These are phyloP conservation scores for Pyracantha coccinea DNA, from an alignment of 331 rosid species.

Conservation along the genomic window DNA sequence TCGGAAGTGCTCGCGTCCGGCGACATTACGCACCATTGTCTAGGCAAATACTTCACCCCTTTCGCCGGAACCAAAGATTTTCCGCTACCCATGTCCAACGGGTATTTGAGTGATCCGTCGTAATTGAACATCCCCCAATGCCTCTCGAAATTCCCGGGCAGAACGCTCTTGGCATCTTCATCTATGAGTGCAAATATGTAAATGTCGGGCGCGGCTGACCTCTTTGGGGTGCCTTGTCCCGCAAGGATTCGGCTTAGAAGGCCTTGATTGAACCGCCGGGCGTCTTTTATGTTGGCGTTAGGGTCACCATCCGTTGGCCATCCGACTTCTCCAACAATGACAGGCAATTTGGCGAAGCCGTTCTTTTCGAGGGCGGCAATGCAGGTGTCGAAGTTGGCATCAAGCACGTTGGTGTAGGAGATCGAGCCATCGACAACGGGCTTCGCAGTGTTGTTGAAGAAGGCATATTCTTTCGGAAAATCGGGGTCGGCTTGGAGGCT, in stretches of 20 bases:
- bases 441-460: constrained; percentile 56
- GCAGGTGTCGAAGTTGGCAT: constrained; percentile 92
- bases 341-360: constrained; percentile 67
- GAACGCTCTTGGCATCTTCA: constrained; percentile 73
- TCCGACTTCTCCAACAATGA: constrained; percentile 84
- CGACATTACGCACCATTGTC: constrained; percentile 77
- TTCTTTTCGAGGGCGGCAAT: constrained; percentile 73
- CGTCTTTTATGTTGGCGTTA: constrained; percentile 48
- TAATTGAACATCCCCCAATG: constrained; percentile 87
- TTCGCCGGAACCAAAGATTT: constrained; percentile 50
- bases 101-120: constrained; percentile 68
- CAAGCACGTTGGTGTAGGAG: constrained; percentile 67
- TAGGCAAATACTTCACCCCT: constrained; percentile 57
- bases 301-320: constrained; percentile 93
- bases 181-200: constrained; percentile 65
- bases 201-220: constrained; percentile 53
- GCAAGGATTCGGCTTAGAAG: constrained; percentile 39
- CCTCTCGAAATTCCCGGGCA: constrained; percentile 83
- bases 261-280: constrained; percentile 82
- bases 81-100: constrained; percentile 42
- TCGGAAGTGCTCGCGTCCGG: constrained; percentile 45
- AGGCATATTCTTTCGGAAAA: constrained; percentile 90
- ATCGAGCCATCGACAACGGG: constrained; percentile 78
- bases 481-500: constrained; percentile 82
- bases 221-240: constrained; percentile 63